Evolutionary conservation across 23 red algal genomes (phyloP).

Genomic region (Cyanidioschyzon merolae): DNA sequence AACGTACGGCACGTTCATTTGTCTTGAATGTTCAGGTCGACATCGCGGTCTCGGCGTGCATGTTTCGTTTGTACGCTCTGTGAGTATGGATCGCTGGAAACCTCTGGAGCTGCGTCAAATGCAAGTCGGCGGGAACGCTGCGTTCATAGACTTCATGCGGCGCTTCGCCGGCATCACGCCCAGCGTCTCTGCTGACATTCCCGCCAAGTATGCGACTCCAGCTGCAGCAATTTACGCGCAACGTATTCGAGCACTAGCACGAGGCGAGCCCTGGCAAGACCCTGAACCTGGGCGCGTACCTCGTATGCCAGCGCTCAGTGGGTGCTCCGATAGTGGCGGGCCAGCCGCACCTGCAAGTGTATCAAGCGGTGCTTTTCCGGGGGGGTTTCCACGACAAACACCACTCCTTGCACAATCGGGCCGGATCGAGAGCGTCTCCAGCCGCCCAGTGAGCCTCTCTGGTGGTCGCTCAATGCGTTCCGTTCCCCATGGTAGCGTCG

Average conservation of each 20-base stretch:
- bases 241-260: not conserved
- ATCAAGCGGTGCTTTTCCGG: too few species aligned
- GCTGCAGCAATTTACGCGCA: not conserved
- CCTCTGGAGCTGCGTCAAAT: constrained; percentile 77
- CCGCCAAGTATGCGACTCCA: not conserved
- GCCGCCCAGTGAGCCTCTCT: not conserved
- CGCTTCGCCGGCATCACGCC: not conserved
- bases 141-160: constrained; percentile 8
- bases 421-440: not conserved
- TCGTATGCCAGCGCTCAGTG: not conserved
- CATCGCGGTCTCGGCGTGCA: constrained; percentile 84
- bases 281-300: not conserved
- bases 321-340: not conserved
- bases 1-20: constrained; percentile 96
- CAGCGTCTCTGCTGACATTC: not conserved
- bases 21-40: constrained; percentile 85
- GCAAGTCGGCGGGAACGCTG: constrained; percentile 32
- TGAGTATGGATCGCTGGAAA: constrained; percentile 99
- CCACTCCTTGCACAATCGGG: not conserved
- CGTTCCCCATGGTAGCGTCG: not conserved
- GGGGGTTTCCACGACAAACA: not conserved
- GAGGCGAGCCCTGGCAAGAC: not conserved
- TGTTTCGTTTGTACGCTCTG: constrained; percentile 94
- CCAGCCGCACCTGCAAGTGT: too few species aligned
- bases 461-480: too few species aligned